phyloP scores from a whole-genome alignment of 2,329 filamentous ascomycete genomes.

The Fusarium tuaranense region DNA sequence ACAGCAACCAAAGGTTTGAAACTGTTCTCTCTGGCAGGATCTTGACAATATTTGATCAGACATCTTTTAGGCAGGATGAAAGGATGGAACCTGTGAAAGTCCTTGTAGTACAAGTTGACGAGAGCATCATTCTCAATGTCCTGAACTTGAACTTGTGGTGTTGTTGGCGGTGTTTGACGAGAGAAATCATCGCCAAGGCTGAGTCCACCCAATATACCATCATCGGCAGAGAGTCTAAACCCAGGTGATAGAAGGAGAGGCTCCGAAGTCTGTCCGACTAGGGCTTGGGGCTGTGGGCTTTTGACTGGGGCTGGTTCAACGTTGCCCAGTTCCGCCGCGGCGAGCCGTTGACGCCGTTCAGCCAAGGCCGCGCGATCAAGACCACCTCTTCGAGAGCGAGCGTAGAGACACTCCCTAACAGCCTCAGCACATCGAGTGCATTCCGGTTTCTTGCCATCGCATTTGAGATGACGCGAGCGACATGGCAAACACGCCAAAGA shows the following conservation, averaged over 20 bases:
- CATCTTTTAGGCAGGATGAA: conserved; percentile 39
- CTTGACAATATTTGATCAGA: conserved; percentile 21
- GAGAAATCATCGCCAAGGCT: not conserved
- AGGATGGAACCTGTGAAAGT: conserved; percentile 51
- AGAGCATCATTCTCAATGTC: conserved; percentile 37
- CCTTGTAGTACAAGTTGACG: conserved; percentile 50
- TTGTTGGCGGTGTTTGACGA: not conserved
- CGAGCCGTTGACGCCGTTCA: conserved; percentile 44
- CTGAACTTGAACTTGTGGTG: not conserved
- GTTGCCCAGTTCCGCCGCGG: conserved; percentile 13
- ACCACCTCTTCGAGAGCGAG: conserved; percentile 62
- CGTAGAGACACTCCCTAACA: conserved; percentile 60
- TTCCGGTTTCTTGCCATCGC: conserved; percentile 61
- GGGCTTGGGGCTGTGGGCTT: not conserved
- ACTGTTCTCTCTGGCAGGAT: not conserved
- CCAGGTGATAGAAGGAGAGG: not conserved
- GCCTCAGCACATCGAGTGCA: conserved; percentile 59
- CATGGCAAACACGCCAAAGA: conserved; percentile 64
- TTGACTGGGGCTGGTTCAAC: not conserved
- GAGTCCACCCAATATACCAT: not conserved
- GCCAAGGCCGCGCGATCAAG: conserved; percentile 47
- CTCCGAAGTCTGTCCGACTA: not conserved
- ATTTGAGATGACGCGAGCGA: conserved; percentile 64
- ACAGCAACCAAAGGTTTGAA: conserved; percentile 41
- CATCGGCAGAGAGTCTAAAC: not conserved